Evolutionary conservation across 192 early-diverging fungal species (phyloP).

Genomic region (Blastocladiella britannica): DNA sequence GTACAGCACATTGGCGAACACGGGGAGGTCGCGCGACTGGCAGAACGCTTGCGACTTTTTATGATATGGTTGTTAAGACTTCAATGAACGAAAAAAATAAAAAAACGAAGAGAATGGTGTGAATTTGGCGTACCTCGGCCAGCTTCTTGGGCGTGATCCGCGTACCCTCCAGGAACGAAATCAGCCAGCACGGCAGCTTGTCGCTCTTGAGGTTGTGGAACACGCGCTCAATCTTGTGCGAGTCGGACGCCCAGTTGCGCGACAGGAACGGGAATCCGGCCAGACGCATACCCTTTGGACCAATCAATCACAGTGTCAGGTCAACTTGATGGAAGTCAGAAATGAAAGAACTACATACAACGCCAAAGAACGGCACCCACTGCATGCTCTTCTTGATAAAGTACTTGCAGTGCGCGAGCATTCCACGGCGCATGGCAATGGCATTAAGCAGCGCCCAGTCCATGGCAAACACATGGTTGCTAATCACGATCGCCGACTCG

Average conservation of each 20-base stretch:
- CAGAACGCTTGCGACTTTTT: constrained; percentile 5
- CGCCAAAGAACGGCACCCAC: constrained; percentile 2
- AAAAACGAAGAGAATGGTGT: no score
- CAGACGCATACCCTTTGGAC: not conserved
- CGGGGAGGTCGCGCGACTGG: constrained; percentile 4
- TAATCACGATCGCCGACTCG: not conserved
- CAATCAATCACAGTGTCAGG: no score
- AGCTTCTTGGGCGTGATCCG: constrained; percentile 8
- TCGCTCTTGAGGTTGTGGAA: constrained; percentile 4
- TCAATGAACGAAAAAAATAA: no score
- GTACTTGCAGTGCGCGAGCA: constrained; percentile 6
- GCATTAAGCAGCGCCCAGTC: constrained; percentile 1
- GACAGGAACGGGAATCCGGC: constrained; percentile 6
- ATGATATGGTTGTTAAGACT: no score
- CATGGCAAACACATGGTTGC: not conserved
- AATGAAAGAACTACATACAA: no score
- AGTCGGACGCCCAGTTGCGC: constrained; percentile 6
- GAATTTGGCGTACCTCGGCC: constrained; percentile 5
- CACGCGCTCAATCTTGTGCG: constrained; percentile 3
- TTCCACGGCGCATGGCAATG: constrained; percentile 2
- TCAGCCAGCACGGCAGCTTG: constrained; percentile 1
- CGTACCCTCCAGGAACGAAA: constrained; percentile 8
- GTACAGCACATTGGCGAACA: constrained; percentile 6
- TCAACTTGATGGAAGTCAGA: no score
- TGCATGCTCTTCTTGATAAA: constrained; percentile 3